Conservation (phyloP, 2,329 filamentous ascomycete genomes). For the Xylariaceae sp. region DNA sequence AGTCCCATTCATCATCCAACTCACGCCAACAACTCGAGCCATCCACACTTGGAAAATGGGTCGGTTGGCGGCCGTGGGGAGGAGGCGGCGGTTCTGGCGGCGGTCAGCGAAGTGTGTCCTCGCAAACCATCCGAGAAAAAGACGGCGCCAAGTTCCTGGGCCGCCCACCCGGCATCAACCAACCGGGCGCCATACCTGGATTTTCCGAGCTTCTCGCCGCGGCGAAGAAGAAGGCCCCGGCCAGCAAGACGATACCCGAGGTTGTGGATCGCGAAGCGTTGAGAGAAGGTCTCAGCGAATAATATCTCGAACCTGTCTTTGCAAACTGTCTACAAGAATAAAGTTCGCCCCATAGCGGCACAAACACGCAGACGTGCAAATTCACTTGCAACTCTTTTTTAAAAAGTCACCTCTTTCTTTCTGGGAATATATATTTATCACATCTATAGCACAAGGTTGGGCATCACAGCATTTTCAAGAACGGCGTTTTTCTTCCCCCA, state of each 20-base stretch:
- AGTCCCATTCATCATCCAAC: conserved; percentile 35
- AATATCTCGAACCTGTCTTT: too few relatives aligned
- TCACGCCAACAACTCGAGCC: conserved; percentile 30
- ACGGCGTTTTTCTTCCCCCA: too few relatives aligned
- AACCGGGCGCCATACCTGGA: conserved; percentile 75
- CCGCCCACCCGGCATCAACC: conserved; percentile 77
- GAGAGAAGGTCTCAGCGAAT: conserved; percentile 62
- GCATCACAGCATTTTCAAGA: too few relatives aligned
- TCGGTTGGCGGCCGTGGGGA: conserved; percentile 51
- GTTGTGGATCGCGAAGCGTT: conserved; percentile 66
- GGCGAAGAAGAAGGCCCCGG: conserved; percentile 58
- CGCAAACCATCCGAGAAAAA: conserved; percentile 44
- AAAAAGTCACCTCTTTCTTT: too few relatives aligned
- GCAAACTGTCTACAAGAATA: too few relatives aligned
- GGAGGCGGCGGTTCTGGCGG: conserved; percentile 21
- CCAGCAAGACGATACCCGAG: conserved; percentile 64
- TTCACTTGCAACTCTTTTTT: too few relatives aligned
- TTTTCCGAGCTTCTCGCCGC: conserved; percentile 65
- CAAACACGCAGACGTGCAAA: too few relatives aligned
- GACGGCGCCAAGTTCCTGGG: conserved; percentile 43
- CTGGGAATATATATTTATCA: too few relatives aligned
- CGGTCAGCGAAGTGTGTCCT: conserved; percentile 1
- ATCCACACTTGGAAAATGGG: conserved; percentile 50
- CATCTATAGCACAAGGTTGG: too few relatives aligned
- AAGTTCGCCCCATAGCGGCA: too few relatives aligned